Conservation (phyloP, 2,329 filamentous ascomycete species). For the Cladosporium sp. region DNA sequence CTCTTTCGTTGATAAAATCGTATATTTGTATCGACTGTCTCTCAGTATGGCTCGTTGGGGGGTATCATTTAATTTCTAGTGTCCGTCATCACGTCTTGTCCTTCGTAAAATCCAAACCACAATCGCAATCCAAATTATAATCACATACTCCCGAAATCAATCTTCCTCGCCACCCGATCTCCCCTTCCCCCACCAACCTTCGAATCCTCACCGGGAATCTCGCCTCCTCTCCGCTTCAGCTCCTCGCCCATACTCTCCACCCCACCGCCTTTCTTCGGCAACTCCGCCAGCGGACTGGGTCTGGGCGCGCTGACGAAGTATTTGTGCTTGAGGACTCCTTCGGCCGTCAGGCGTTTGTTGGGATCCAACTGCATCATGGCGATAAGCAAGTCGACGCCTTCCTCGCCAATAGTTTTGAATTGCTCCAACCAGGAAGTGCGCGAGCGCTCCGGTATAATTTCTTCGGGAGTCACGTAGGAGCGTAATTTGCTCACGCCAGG, state of each 20-base stretch:
- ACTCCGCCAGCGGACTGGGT: slow-evolving; percentile 73
- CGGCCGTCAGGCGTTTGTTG: slow-evolving; percentile 72
- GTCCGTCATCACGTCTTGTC: too few species aligned
- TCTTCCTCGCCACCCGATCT: slow-evolving; percentile 73
- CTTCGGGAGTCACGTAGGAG: slow-evolving; percentile 69
- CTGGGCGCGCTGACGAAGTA: slow-evolving; percentile 84
- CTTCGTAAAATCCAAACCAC: too few species aligned
- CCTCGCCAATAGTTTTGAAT: slow-evolving; percentile 74
- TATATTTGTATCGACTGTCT: too few species aligned
- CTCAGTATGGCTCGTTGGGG: too few species aligned
- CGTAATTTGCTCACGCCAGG: slow-evolving; percentile 78
- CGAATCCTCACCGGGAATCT: slow-evolving; percentile 53
- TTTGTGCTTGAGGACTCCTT: slow-evolving; percentile 70
- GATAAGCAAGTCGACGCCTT: slow-evolving; percentile 84
- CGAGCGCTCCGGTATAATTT: slow-evolving; percentile 54
- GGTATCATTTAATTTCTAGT: too few species aligned
- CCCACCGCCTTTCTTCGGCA: slow-evolving; percentile 72
- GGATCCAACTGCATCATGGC: slow-evolving; percentile 82
- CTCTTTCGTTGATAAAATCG: too few species aligned
- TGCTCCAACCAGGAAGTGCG: slow-evolving; percentile 68
- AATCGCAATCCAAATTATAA: too few species aligned
- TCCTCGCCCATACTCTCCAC: slow-evolving; percentile 75
- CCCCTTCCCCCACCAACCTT: slow-evolving; percentile 46
- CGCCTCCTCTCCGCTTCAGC: slow-evolving; percentile 69
- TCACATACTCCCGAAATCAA: slow-evolving; percentile 62